These are phyloP conservation scores for Rubroshorea leprosula DNA, from an alignment of 345 rosid genomes.

Conservation along the genomic window DNA sequence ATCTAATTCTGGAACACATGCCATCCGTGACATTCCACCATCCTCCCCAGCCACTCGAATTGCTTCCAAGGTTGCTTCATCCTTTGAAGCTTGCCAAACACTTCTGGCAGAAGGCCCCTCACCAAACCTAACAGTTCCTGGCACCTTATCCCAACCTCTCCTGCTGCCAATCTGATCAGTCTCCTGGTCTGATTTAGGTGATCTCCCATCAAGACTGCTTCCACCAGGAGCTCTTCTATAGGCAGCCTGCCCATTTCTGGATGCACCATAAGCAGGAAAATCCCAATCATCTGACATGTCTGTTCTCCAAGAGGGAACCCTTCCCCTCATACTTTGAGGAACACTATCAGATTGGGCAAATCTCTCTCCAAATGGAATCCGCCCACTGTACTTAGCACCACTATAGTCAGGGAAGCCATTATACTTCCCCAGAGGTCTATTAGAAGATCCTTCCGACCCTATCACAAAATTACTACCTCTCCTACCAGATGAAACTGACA, in stretches of 20 bases:
- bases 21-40: conserved; percentile 48
- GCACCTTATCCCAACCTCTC: conserved; percentile 84
- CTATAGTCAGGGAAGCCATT: conserved; percentile 67
- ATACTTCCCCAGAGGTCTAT: conserved; percentile 57
- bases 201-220: conserved; percentile 44
- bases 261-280: conserved; percentile 53
- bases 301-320: conserved; percentile 68
- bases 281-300: conserved; percentile 73
- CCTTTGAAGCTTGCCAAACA: conserved; percentile 99
- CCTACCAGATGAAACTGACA: conserved; percentile 76
- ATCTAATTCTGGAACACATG: conserved; percentile 63
- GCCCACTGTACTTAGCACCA: conserved; percentile 54
- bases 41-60: conserved; percentile 99
- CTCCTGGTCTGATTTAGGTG: conserved; percentile 71
- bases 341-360: conserved; percentile 62
- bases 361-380: conserved; percentile 68
- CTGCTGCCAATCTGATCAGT: conserved; percentile 62
- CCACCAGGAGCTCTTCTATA: conserved; percentile 54
- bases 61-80: conserved; percentile 98
- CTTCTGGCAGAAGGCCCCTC: conserved; percentile 99
- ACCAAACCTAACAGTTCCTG: conserved; percentile 69
- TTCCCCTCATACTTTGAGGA: conserved; percentile 57
- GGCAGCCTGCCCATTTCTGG: conserved; percentile 65
- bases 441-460: conserved; percentile 62
- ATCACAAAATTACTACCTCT: conserved; percentile 49